Conservation (phyloP, 2,329 filamentous ascomycete genomes). For the Fusarium chaquense region DNA sequence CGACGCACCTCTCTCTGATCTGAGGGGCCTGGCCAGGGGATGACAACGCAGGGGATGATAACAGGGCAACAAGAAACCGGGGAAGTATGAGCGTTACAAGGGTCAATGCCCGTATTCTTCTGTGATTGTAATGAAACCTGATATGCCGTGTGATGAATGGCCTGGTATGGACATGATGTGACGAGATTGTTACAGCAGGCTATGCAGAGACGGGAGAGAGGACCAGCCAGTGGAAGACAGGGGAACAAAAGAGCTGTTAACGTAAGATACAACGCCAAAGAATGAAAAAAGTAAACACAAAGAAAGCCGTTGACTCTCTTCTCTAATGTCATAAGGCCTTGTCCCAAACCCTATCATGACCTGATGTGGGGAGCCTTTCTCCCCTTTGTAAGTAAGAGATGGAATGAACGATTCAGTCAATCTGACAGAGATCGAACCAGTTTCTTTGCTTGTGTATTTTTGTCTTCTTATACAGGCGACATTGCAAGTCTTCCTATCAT, state of each 20-base stretch:
- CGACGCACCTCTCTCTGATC: conserved; percentile 29
- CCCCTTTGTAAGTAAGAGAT: background rate
- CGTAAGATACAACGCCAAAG: background rate
- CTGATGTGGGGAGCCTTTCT: background rate
- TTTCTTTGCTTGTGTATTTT: background rate
- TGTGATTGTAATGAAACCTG: conserved; percentile 4
- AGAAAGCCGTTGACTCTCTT: background rate
- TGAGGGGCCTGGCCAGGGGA: conserved; percentile 37
- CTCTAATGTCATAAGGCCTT: background rate
- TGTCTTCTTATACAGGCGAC: too few species aligned
- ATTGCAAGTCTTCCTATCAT: background rate
- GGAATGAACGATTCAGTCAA: background rate
- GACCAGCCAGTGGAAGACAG: background rate
- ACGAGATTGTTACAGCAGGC: background rate
- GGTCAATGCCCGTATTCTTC: background rate
- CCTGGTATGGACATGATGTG: conserved; percentile 14
- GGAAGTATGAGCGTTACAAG: conserved; percentile 32
- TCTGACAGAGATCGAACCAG: background rate
- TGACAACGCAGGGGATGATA: conserved; percentile 39
- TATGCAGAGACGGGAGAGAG: background rate
- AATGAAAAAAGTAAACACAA: background rate
- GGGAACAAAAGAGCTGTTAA: background rate
- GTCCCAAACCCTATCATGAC: background rate
- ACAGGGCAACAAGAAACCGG: conserved; percentile 28
- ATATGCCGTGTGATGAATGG: conserved; percentile 16